A percentile compares a stretch with the other conserved stretches of the same genome.
These are phyloP conservation scores for Aspergillus conjunctus DNA, from an alignment of 495 filamentous ascomycete species.

Conservation along the genomic window DNA sequence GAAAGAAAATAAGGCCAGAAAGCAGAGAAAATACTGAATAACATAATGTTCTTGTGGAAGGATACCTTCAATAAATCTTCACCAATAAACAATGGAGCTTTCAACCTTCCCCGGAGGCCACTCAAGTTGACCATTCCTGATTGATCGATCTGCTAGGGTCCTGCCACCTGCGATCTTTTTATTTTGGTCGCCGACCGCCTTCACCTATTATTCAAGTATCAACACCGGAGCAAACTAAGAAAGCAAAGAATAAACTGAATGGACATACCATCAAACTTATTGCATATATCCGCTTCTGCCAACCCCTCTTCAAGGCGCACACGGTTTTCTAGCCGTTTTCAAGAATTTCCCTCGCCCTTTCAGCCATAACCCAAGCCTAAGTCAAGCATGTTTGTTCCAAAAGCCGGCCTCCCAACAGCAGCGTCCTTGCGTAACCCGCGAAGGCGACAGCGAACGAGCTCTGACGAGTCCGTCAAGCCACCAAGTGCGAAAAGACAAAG, in stretches of 20 bases:
- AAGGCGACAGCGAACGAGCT: constrained; percentile 66
- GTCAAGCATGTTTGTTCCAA: constrained; percentile 63
- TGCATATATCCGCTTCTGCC: too few species aligned
- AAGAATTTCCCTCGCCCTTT: not conserved
- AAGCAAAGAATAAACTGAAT: too few species aligned
- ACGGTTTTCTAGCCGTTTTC: too few species aligned
- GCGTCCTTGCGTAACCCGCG: constrained; percentile 60
- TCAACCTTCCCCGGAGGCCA: not conserved
- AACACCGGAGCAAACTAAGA: too few species aligned
- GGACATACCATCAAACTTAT: too few species aligned
- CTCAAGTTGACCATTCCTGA: not conserved
- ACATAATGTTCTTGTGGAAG: too few species aligned
- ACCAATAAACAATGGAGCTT: too few species aligned
- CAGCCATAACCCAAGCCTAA: constrained; percentile 1
- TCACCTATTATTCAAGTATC: constrained; percentile 1
- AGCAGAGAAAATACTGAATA: too few species aligned
- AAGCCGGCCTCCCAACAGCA: constrained; percentile 47
- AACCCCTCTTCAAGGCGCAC: too few species aligned
- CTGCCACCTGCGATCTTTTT: not conserved
- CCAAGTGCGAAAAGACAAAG: constrained; percentile 75
- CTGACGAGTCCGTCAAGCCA: constrained; percentile 62
- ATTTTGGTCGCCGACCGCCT: constrained; percentile 15
- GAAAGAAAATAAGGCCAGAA: too few species aligned
- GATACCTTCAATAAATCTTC: too few species aligned
- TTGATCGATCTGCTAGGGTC: not conserved